phyloP scores from a whole-genome alignment of 306 rosid genomes.

The Benincasa hispida region DNA sequence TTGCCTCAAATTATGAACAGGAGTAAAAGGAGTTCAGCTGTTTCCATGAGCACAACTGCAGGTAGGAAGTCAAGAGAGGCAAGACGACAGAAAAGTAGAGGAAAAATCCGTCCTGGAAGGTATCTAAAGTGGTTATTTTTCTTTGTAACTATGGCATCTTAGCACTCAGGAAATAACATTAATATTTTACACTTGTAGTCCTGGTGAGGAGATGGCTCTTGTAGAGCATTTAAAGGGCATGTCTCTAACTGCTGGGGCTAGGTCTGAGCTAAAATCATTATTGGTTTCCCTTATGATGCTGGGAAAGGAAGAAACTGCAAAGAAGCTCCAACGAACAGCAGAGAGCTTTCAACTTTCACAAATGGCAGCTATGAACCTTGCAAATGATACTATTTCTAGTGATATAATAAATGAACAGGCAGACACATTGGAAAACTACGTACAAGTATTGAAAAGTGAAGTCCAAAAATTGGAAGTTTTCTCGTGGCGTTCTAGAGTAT shows the following conservation, averaged over 20 bases:
- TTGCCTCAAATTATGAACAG: conserved; percentile 28
- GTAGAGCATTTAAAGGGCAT: conserved; percentile 87
- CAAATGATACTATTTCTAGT: conserved; percentile 57
- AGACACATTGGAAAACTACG: conserved; percentile 65
- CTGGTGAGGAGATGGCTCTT: conserved; percentile 83
- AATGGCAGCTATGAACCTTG: conserved; percentile 67
- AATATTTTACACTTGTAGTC: conserved; percentile 34
- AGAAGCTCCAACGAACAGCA: conserved; percentile 66
- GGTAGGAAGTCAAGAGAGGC: conserved; percentile 73
- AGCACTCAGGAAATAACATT: neutral
- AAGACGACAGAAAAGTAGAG: conserved; percentile 82
- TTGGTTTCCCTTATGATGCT: conserved; percentile 65
- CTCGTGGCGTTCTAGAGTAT: conserved; percentile 59
- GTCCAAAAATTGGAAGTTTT: conserved; percentile 54
- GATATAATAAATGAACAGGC: conserved; percentile 50
- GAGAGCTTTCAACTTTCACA: conserved; percentile 78
- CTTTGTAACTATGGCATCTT: neutral
- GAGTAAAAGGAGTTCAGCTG: conserved; percentile 54
- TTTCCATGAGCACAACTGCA: conserved; percentile 48
- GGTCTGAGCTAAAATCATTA: conserved; percentile 61
- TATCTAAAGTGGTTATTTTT: conserved; percentile 11
- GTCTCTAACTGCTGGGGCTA: conserved; percentile 50
- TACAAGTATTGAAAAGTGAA: conserved; percentile 33
- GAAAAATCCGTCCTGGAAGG: conserved; percentile 98
- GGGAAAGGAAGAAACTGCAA: conserved; percentile 67